These are phyloP conservation scores for Candida morakotiae DNA, from an alignment of 805 yeast species.

Conservation along the genomic window DNA sequence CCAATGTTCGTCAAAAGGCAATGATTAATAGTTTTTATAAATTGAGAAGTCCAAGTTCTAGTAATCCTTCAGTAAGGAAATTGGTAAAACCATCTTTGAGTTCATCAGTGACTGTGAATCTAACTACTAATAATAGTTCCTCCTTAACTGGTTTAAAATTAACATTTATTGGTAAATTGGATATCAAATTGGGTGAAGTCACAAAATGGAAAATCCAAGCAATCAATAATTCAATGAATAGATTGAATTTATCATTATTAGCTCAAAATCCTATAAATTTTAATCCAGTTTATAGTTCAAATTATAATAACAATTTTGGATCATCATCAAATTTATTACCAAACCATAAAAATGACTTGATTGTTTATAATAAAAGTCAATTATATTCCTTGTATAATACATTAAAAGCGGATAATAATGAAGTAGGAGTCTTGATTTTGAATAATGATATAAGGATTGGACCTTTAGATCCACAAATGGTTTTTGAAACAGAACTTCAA, in stretches of 20 bases:
- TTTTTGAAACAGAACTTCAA: conserved; percentile 59
- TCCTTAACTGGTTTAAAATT: conserved; percentile 35
- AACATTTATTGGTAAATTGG: conserved; percentile 60
- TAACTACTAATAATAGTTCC: conserved; percentile 24
- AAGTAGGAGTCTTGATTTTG: conserved; percentile 54
- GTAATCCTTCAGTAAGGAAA: conserved; percentile 1
- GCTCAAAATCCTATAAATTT: conserved; percentile 24
- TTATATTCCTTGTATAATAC: conserved; percentile 30
- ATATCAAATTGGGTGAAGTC: conserved; percentile 55
- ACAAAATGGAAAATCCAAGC: conserved; percentile 65
- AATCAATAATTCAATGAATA: conserved; percentile 52
- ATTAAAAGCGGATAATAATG: conserved; percentile 34
- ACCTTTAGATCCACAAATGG: conserved; percentile 54
- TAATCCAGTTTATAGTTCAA: conserved; percentile 19
- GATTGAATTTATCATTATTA: conserved; percentile 49
- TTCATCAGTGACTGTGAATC: conserved; percentile 28
- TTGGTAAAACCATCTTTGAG: conserved; percentile 5
- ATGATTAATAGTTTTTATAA: conserved; percentile 18
- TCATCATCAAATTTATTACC: conserved; percentile 16
- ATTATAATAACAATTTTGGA: conserved; percentile 7
- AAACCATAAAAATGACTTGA: conserved; percentile 9
- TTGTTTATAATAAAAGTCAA: conserved; percentile 20
- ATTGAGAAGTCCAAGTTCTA: conserved; percentile 13
- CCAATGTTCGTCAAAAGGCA: conserved; percentile 17
- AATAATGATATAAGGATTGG: conserved; percentile 65